Evolutionary conservation across 257 asterid species (phyloP).

Genomic region (Solanum etuberosum): DNA sequence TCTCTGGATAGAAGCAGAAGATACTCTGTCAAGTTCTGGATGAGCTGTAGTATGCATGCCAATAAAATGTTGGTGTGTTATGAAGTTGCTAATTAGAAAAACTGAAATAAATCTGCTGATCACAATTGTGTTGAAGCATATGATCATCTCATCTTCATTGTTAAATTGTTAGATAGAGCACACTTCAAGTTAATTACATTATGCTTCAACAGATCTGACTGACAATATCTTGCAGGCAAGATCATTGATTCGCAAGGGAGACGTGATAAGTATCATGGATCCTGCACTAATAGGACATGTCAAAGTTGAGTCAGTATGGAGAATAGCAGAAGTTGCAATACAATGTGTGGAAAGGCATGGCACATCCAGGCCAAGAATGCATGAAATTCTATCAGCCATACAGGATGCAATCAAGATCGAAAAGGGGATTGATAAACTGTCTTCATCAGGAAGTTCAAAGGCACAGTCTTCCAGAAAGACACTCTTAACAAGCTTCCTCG

Average conservation of each 20-base stretch:
- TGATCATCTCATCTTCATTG: not conserved
- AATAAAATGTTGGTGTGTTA: not conserved
- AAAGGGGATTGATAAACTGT: constrained; percentile 57
- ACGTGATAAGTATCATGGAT: constrained; percentile 74
- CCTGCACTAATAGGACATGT: constrained; percentile 48
- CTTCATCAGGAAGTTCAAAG: constrained; percentile 49
- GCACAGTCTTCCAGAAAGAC: constrained; percentile 81
- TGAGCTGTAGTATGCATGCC: not conserved
- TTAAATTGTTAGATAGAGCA: not conserved
- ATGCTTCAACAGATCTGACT: not conserved
- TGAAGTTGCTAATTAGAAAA: not conserved
- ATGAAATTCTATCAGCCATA: constrained; percentile 69
- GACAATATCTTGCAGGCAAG: constrained; percentile 44
- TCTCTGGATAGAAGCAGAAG: not conserved
- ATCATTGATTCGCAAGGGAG: constrained; percentile 85
- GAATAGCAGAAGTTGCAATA: constrained; percentile 84
- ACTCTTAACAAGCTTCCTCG: constrained; percentile 85
- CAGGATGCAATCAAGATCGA: constrained; percentile 83
- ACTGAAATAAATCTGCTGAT: not conserved
- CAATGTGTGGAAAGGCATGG: constrained; percentile 88
- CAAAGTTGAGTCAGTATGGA: constrained; percentile 80
- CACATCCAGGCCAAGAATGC: constrained; percentile 81
- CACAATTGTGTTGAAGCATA: not conserved
- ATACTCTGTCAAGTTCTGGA: not conserved
- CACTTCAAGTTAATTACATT: not conserved